A percentile compares a stretch with the other conserved stretches of the same genome.
These are phyloP conservation scores for Carpinus viminea DNA, from an alignment of 306 rosid genomes.

Conservation along the genomic window DNA sequence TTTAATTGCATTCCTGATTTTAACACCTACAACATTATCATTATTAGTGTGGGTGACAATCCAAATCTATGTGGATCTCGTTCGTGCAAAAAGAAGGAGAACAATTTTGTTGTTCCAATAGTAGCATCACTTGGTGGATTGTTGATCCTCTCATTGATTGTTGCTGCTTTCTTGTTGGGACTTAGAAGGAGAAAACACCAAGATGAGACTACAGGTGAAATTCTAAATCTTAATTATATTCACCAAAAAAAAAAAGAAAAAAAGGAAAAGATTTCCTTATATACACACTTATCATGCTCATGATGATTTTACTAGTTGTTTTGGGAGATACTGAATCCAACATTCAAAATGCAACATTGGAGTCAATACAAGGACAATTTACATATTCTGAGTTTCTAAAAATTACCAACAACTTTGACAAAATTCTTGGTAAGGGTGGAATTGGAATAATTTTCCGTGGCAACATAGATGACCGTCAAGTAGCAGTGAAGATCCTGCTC, in stretches of 20 bases:
- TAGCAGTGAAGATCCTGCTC: constrained; percentile 61
- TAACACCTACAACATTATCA: background rate
- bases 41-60: constrained; percentile 41
- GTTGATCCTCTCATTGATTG: constrained; percentile 27
- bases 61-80: constrained; percentile 34
- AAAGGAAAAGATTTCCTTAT: too few relatives aligned
- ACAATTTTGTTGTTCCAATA: constrained; percentile 31
- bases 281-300: background rate
- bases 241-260: background rate
- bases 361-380: constrained; percentile 33
- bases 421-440: constrained; percentile 49
- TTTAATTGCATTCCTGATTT: background rate
- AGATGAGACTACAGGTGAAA: background rate
- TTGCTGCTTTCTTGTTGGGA: constrained; percentile 23
- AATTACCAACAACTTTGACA: constrained; percentile 52
- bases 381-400: constrained; percentile 34
- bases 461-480: constrained; percentile 38
- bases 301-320: background rate
- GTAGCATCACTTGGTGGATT: constrained; percentile 47
- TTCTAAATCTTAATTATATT: background rate
- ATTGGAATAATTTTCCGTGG: constrained; percentile 55
- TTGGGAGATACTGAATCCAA: background rate
- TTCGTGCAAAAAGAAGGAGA: constrained; percentile 30
- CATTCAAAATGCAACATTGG: background rate
- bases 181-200: constrained; percentile 19